Evolutionary conservation across 176 grass and related monocot genomes (phyloP).

Genomic region (Panicum miliaceum): DNA sequence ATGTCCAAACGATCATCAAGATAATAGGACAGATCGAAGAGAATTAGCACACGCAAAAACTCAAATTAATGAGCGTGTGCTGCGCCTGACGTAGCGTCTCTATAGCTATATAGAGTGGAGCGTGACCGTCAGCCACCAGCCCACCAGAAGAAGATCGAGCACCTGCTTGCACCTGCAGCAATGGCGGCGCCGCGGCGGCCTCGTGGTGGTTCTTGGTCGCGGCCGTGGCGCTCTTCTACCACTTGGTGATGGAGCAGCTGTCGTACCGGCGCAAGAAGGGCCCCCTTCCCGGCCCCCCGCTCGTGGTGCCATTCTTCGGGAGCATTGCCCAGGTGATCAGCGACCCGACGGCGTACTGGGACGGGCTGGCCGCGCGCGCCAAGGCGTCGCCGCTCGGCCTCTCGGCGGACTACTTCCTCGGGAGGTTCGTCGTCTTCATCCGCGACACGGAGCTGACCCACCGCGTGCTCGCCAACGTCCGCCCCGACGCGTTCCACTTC

Average conservation of each 20-base stretch:
- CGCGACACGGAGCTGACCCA: conserved; percentile 67
- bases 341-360: conserved; percentile 64
- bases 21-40: too few species aligned
- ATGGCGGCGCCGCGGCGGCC: neutral
- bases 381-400: conserved; percentile 48
- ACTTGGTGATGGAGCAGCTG: conserved; percentile 56
- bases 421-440: conserved; percentile 74
- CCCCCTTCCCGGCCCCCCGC: conserved; percentile 41
- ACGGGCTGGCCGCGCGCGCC: conserved; percentile 49
- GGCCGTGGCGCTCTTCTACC: neutral
- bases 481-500: conserved; percentile 75
- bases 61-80: too few species aligned
- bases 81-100: too few species aligned
- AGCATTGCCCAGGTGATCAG: conserved; percentile 46
- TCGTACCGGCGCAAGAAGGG: conserved; percentile 70
- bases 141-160: too few species aligned
- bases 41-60: too few species aligned
- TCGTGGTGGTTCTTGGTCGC: conserved; percentile 37
- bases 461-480: conserved; percentile 72
- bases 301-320: conserved; percentile 69
- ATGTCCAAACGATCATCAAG: too few species aligned
- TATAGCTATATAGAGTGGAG: too few species aligned
- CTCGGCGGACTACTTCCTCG: conserved; percentile 60
- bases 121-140: too few species aligned
- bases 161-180: neutral